Evolutionary conservation across 768 basidiomycete genomes (phyloP), one percentile per base, ranked within the genome.

Genomic region (Chiua virens): DNA sequence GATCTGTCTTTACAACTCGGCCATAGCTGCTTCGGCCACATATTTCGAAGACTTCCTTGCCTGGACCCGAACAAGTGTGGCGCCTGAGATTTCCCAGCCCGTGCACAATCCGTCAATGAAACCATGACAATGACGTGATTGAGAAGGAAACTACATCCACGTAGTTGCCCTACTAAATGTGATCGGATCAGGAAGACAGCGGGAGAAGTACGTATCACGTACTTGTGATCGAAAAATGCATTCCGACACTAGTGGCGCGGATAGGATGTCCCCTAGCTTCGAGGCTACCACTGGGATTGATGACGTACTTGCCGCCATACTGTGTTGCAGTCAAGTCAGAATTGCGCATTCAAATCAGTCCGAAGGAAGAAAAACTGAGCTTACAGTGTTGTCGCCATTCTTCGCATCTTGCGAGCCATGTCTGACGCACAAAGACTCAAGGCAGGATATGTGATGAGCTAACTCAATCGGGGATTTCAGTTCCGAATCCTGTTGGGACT

Each of bases 251-350:
- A 8, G 86, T 89, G 0, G 87, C 87, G 18, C 88, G 87, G 21
- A 90, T 76, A 4, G 89, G 89, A 60, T 92, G 88, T 1, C 90
- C 89, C 61, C 89, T 90, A 18, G 87, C 86, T 62, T 92, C 89
- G 9, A 92, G 77, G 0, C 90, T 88, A n/a, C 90, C 87, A 42
- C 86, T 87, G 0, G 90, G 86, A 59, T 92, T 92, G 41, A 92
- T 70, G 11, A 92, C 87, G 42, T 80, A 92, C 65, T 89, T 88
- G 7, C 90, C 89, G 18, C 87, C 88, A 52, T 88, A 90, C 85
- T 87, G 5, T 5, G 40, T 9, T 56, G 25, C 30, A 22, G 20
- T 18, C 5, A 34, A 22, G 20, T 18, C 5, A 53, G 23, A 20
- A 30, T 14, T 30, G 22, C 18, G 21, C 8, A 15, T 34, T 34